These are phyloP conservation scores for Ascosphaera apis DNA, from an alignment of 2,329 filamentous ascomycete species.

Conservation along the genomic window DNA sequence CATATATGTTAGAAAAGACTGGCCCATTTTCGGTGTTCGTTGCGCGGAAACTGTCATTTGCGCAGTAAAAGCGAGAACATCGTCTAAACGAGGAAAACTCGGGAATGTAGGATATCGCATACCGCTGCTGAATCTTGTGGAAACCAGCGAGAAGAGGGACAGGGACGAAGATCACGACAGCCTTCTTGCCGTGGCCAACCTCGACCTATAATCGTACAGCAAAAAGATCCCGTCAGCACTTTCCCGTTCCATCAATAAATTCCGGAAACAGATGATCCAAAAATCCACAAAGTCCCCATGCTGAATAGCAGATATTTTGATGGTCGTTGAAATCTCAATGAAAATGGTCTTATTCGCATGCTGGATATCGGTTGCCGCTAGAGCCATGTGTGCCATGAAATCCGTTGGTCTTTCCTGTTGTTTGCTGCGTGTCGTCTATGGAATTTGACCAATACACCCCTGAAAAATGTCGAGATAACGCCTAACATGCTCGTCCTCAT, in stretches of 20 bases:
- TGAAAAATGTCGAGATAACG: too few species aligned
- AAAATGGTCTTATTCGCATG: too few species aligned
- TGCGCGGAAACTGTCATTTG: background rate
- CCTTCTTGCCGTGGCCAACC: constrained; percentile 99
- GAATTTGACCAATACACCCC: too few species aligned
- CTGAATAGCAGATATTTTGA: too few species aligned
- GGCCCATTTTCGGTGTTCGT: background rate
- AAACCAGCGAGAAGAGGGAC: constrained; percentile 95
- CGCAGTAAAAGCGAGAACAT: background rate
- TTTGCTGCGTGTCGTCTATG: too few species aligned
- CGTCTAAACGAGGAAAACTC: constrained; percentile 3
- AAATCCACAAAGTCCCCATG: too few species aligned
- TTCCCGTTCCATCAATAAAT: background rate
- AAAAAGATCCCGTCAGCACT: background rate
- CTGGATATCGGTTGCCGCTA: too few species aligned
- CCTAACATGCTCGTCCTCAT: too few species aligned
- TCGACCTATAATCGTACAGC: constrained; percentile 34
- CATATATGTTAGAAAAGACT: constrained; percentile 1
- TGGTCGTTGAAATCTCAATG: too few species aligned
- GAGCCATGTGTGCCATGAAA: too few species aligned
- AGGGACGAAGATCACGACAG: constrained; percentile 99
- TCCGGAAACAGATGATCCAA: too few species aligned
- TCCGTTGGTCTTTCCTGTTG: too few species aligned
- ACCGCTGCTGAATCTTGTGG: constrained; percentile 99
- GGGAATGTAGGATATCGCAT: constrained; percentile 23